Conservation (phyloP, 2,329 filamentous ascomycete species). For the Pseudocercospora fuligena region DNA sequence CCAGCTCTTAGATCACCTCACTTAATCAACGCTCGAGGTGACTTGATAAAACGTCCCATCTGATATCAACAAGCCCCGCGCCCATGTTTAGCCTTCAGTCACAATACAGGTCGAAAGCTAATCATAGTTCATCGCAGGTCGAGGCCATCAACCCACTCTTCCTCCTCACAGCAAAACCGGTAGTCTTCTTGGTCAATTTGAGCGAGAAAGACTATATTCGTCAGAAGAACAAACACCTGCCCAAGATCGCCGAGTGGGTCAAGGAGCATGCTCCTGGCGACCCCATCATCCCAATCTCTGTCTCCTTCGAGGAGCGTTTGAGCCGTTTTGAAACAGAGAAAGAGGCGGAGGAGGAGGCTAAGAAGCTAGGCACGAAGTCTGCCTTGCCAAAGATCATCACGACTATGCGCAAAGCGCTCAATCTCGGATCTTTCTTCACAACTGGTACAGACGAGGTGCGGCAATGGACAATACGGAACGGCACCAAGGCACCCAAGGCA, state of each 20-base stretch:
- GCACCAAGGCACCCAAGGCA: constrained; percentile 95
- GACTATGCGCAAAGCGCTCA: constrained; percentile 89
- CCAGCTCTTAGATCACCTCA: constrained; percentile 99
- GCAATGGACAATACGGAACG: constrained; percentile 96
- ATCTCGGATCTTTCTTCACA: constrained; percentile 96
- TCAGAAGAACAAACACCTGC: constrained; percentile 99
- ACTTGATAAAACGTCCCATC: constrained; percentile 79
- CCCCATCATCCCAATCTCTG: constrained; percentile 90
- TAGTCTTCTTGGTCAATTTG: constrained; percentile 95
- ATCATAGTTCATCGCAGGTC: constrained; percentile 62
- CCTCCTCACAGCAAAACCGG: constrained; percentile 93
- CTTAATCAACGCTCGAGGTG: constrained; percentile 72
- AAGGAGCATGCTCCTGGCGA: constrained; percentile 87
- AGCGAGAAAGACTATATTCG: constrained; percentile 96
- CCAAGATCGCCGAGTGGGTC: constrained; percentile 93
- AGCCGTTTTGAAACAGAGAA: constrained; percentile 78
- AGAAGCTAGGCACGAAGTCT: constrained; percentile 83
- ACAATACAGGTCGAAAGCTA: not conserved
- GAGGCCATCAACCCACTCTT: constrained; percentile 97
- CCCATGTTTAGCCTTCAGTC: not conserved
- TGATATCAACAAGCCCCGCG: constrained; percentile 33
- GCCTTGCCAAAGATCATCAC: constrained; percentile 88
- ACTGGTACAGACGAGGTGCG: constrained; percentile 93
- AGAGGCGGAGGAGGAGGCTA: constrained; percentile 82
- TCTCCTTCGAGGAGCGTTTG: constrained; percentile 90